Percentiles rank a stretch among this genome's conserved stretches.
Evolutionary conservation across 148 eudicot genomes (phyloP).

Genomic region (Heliosperma pusillum): DNA sequence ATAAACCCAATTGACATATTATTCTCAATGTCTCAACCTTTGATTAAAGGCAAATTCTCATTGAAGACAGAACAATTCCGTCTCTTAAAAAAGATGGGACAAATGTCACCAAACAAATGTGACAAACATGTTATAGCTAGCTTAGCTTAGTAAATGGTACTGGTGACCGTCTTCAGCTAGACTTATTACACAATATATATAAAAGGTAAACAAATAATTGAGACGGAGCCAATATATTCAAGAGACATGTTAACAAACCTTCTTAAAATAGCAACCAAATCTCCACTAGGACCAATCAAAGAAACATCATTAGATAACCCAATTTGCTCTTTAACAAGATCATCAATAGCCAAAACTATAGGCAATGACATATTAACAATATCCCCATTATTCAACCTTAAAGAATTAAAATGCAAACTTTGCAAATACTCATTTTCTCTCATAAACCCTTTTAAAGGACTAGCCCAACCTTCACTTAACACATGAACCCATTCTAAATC

Average conservation of each 20-base stretch:
- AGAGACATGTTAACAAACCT: slow-evolving; percentile 39
- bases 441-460: slow-evolving; percentile 85
- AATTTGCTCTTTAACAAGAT: slow-evolving; percentile 50
- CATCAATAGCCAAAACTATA: slow-evolving; percentile 81
- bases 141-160: too few species aligned
- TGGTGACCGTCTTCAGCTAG: too few species aligned
- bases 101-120: too few species aligned
- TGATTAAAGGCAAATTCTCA: too few species aligned
- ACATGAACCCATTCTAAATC: slow-evolving; percentile 96
- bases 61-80: too few species aligned
- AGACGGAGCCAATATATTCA: too few species aligned
- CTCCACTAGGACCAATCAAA: slow-evolving; percentile 54
- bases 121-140: too few species aligned
- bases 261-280: slow-evolving; percentile 60
- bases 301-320: slow-evolving; percentile 53
- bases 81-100: too few species aligned
- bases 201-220: too few species aligned
- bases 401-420: slow-evolving; percentile 80
- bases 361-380: slow-evolving; percentile 90
- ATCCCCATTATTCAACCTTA: slow-evolving; percentile 63
- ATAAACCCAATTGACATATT: too few species aligned
- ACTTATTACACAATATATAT: too few species aligned
- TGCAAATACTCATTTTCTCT: slow-evolving; percentile 85
- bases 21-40: too few species aligned
- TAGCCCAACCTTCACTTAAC: slow-evolving; percentile 92